Evolutionary conservation across 1,284 basidiomycete species (phyloP), one percentile per base, ranked within the genome.

Genomic region (Albatrellus sp.): DNA sequence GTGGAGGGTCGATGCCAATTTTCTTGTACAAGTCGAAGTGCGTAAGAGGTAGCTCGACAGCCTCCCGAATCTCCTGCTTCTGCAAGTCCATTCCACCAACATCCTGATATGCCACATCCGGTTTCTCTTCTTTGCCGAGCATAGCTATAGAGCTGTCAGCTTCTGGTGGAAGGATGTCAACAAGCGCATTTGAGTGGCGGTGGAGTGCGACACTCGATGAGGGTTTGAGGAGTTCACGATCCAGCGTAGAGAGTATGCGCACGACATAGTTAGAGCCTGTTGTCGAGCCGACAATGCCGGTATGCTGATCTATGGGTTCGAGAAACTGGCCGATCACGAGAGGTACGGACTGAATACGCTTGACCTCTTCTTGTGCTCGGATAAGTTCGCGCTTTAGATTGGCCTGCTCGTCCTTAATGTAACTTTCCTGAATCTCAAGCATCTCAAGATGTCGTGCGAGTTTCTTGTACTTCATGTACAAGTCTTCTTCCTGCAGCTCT

Each of bases 271-370:
- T 99, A 28, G 89, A 93, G 7, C 96, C 94, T 8, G 96, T 98
- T 0, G 96, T 99, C 24, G 90, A 93, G 33, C 94, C 96, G 16
- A 98, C 96, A 53, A 99, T 99, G 48, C 88, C 93, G 16, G 94
- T 92, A 58, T 88, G 83, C 62, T 98, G 90, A 69, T 99, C 96
- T 61, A 99, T 98, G 45, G 96, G 90, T 65, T 99, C 96, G 37
- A 98, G 77, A 72, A 99, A 99, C 63, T 99, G 96, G 43, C 96
- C 96, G 56, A 99, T 99, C 57, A 99, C 96, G n/a, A 99, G 80
- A 0, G 96, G 96, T 3, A 98, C 96, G 41, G 90, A 91, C 68
- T 99, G 93, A 60, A 99, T 99, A 46, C 96, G 86, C 68, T 98
- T 98, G 56, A 99, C 96, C 69, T 99, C 96, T 64, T 99, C 96